Conservation (phyloP, 2,329 filamentous ascomycete species). For the Colletotrichum sansevieriae region DNA sequence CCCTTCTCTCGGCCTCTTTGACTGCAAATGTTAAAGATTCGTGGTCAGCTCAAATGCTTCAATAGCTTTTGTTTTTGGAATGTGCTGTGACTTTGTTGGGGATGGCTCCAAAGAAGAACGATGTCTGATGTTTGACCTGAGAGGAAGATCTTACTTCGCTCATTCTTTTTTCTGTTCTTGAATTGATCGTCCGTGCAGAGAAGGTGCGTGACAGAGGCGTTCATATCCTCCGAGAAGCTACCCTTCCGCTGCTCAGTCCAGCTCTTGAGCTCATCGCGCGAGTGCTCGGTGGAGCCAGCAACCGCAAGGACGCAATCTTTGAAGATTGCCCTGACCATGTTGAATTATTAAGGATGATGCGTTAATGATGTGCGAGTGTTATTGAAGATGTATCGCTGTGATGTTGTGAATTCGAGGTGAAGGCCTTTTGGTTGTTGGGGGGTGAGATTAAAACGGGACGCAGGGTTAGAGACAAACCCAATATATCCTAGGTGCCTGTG, state of each 20-base stretch:
- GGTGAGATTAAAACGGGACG: no score
- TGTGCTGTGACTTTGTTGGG: no score
- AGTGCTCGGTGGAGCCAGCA: constrained; percentile 65
- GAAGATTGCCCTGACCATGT: constrained; percentile 58
- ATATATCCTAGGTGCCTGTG: no score
- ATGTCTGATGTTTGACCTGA: neutral
- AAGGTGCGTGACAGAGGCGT: constrained; percentile 76
- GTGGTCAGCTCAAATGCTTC: neutral
- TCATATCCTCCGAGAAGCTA: constrained; percentile 63
- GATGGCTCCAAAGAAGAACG: no score
- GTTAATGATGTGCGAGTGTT: no score
- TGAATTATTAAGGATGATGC: neutral
- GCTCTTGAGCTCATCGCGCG: constrained; percentile 67
- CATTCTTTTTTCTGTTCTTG: constrained; percentile 49
- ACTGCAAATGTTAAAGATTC: constrained; percentile 47
- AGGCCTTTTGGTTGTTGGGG: no score
- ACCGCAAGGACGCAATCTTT: constrained; percentile 66
- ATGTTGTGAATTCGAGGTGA: no score
- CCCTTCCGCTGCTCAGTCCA: constrained; percentile 78
- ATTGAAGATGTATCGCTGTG: no score
- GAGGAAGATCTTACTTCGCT: constrained; percentile 12
- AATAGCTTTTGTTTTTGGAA: no score
- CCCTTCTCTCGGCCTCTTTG: constrained; percentile 51
- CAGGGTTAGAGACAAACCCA: no score
- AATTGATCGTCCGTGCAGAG: constrained; percentile 75